Conservation (phyloP, 306 rosid species). For the Psophocarpus tetragonolobus region DNA sequence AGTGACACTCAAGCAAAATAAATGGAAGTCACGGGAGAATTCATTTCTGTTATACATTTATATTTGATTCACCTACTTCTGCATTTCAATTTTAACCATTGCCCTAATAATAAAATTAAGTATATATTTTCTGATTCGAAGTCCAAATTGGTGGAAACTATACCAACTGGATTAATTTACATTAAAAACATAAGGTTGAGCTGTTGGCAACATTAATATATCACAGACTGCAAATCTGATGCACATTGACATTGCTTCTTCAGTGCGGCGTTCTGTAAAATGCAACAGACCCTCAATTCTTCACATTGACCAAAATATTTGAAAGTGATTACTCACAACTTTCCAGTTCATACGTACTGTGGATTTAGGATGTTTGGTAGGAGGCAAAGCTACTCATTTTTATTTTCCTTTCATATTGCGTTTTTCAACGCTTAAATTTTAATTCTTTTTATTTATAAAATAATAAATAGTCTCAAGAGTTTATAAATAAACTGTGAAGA, state of each 20-base stretch:
- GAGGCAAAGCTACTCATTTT: neutral
- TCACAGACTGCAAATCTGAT: constrained; percentile 9
- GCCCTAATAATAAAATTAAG: neutral
- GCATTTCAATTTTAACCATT: constrained; percentile 20
- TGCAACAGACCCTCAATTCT: neutral
- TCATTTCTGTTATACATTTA: constrained; percentile 12
- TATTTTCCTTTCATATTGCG: neutral
- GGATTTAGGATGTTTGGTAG: neutral
- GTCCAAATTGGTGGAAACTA: constrained; percentile 28
- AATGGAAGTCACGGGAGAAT: constrained; percentile 48
- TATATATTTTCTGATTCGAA: constrained; percentile 4
- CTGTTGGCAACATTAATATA: constrained; percentile 27
- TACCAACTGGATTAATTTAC: constrained; percentile 32
- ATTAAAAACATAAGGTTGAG: constrained; percentile 21
- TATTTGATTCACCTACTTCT: constrained; percentile 27
- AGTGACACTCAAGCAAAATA: constrained; percentile 10
- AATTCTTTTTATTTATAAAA: too few species aligned
- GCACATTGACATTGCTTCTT: constrained; percentile 21
- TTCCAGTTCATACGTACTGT: neutral
- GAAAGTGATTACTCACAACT: neutral
- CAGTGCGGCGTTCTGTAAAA: constrained; percentile 24
- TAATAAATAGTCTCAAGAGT: too few species aligned
- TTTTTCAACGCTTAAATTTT: neutral
- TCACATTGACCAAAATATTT: neutral
- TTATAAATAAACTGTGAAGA: too few species aligned